A percentile compares a stretch with the other conserved stretches of the same genome.
Conservation (phyloP, 768 basidiomycete genomes). For the Hebeloma cylindrosporum region DNA sequence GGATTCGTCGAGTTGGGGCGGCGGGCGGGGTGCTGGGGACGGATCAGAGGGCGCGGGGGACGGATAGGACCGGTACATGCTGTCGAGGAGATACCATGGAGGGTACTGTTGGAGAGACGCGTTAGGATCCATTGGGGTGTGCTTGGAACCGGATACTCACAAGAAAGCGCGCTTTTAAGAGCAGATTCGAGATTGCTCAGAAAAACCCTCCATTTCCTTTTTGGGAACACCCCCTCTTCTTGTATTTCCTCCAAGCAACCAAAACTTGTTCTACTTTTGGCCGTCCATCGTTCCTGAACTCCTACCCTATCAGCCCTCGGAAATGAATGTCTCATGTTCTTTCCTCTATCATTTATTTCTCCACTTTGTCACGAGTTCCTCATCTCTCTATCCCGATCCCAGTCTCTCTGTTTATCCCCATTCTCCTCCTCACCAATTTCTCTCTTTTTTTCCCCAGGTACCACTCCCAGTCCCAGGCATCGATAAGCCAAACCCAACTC, state of each 20-base stretch:
- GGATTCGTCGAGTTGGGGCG: constrained; percentile 1
- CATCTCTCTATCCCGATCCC: constrained; percentile 5
- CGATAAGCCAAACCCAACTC: too few relatives aligned
- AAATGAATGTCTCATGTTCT: constrained; percentile 35
- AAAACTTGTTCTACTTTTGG: too few relatives aligned
- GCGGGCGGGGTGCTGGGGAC: constrained; percentile 21
- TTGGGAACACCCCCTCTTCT: too few relatives aligned
- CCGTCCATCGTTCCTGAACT: not conserved
- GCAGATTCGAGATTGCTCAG: too few relatives aligned
- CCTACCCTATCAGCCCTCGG: constrained; percentile 26
- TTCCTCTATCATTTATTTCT: constrained; percentile 8
- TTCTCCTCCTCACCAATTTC: too few relatives aligned
- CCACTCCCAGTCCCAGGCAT: too few relatives aligned
- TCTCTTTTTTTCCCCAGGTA: too few relatives aligned
- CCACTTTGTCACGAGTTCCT: not conserved
- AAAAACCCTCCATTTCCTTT: too few relatives aligned
- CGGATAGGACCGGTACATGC: constrained; percentile 31
- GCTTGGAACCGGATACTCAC: too few relatives aligned
- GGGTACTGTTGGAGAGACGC: not conserved
- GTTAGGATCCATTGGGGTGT: constrained; percentile 7
- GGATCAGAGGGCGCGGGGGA: constrained; percentile 40
- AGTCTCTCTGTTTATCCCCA: not conserved
- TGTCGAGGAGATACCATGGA: not conserved
- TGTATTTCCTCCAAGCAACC: too few relatives aligned
- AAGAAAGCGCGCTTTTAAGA: too few relatives aligned